Conservation (phyloP, 192 early-diverging fungal genomes). For the Backusella parvicylindrica region DNA sequence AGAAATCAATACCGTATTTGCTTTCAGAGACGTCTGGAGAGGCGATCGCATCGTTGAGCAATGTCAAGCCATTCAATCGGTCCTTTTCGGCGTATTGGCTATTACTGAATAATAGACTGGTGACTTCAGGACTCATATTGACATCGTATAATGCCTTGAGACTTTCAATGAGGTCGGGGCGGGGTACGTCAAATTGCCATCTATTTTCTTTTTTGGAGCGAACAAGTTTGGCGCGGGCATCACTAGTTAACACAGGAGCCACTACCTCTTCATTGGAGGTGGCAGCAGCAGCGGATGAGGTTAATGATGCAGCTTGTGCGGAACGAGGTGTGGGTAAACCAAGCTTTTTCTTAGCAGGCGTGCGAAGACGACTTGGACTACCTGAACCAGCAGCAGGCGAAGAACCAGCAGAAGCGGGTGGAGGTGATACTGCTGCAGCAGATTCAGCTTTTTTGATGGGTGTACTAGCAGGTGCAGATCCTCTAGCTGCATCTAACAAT, state of each 20-base stretch:
- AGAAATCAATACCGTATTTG: constrained; percentile 33
- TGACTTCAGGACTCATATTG: constrained; percentile 58
- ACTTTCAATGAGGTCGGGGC: constrained; percentile 58
- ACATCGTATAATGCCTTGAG: constrained; percentile 59
- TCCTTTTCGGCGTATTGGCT: constrained; percentile 90
- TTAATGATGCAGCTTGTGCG: background rate
- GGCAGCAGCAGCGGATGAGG: constrained; percentile 2
- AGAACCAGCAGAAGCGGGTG: background rate
- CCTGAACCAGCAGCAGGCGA: background rate
- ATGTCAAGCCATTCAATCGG: constrained; percentile 59
- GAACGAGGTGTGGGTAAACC: constrained; percentile 10
- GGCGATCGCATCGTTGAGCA: constrained; percentile 66
- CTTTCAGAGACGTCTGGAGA: constrained; percentile 32
- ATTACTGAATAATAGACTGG: constrained; percentile 64
- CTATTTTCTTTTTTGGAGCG: constrained; percentile 70
- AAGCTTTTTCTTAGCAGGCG: constrained; percentile 4
- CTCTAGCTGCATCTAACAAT: constrained; percentile 66
- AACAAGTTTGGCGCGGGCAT: constrained; percentile 62
- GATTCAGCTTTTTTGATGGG: background rate
- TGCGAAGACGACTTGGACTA: background rate
- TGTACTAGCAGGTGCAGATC: constrained; percentile 32
- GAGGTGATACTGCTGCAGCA: background rate
- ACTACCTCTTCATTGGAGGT: constrained; percentile 1
- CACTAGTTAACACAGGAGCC: constrained; percentile 62
- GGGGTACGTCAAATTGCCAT: constrained; percentile 67